Evolutionary conservation across 169 alveolate genomes (phyloP), one percentile per base, ranked within the genome.

Genomic region (Perkinsus olseni): DNA sequence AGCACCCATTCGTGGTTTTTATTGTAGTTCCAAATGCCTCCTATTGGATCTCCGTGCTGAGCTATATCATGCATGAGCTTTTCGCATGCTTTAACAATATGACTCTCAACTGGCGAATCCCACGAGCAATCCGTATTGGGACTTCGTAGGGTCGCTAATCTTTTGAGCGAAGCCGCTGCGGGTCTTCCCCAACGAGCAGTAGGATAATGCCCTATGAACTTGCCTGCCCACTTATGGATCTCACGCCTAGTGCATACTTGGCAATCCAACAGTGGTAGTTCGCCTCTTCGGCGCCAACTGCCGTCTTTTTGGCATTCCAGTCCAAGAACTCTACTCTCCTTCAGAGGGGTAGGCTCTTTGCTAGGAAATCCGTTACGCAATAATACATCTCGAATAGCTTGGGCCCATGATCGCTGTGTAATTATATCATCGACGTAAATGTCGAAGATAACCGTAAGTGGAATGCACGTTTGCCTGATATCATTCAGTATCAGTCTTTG

Each of bases 61-160:
- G 13, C 1, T 8, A 62, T 21, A 4, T 62, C 82, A 28, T 62
- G 13, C 31, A 62, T 24, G 82, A 62, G 82, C 34, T 62, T 62
- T 13, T 62, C 82, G 82, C 82, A 28, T 28, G 82, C 82, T 13
- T 13, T 13, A 24, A 8, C 31, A 21, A 62, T 62, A 62, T 24
- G 0, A 4, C 17, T 24, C 13, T 62, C 82, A 8, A 62, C 82
- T 13, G 82, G 36, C 34, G 1, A 4, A 62, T 62, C 82, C 36
- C 82, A 62, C 37, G 1, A 3, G 8, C 1, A 24, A 4, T 62
- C 82, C n/a, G n/a, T n/a, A n/a, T n/a, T n/a, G n/a, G n/a, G n/a
- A 45, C 62, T n/a, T 98, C 98, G 98, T 99, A 99, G 99, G 98
- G 99, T 99, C 99, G 99, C 98, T 99, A 98, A 98, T 99, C 99